Evolutionary conservation across 768 basidiomycete genomes (phyloP), one percentile per base, ranked within the genome.

Genomic region (Chalciporus piperatus): DNA sequence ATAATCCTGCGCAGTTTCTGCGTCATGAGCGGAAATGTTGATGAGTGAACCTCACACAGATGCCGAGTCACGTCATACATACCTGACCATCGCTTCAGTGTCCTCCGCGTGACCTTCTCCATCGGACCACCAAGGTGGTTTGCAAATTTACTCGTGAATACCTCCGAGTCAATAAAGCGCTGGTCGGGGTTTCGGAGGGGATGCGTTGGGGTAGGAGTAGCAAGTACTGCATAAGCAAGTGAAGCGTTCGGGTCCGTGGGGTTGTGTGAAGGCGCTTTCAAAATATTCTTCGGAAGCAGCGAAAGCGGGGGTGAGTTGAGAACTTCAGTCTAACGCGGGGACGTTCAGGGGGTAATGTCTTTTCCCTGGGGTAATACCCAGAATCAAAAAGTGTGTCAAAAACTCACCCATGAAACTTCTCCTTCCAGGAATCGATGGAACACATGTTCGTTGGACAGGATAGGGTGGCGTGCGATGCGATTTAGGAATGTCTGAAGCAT

Each of bases 401-500:
- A 14, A 69, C 84, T 33, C 58, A 92, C 91, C 97, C 97, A 99
- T 41, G 94, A 95, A 20, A 96, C 92, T 50, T 96, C 92, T 25
- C 92, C 92, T 59, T 97, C 92, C 35, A 99, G 75, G 71, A 99
- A 99, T 8, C 94, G 82, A 69, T 97, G 94, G 60, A 98, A 95
- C 35, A 98, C 86, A 70, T 95, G 91, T 59, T 98, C 97, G 49
- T 93, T 92, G 6, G 94, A 95, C 45, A 98, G 69, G 50, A 97
- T 96, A n/a, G 92, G 92, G 71, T 98, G 97, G 28, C 84, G 79
- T 14, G 85, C 87, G 46, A 96, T 70, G 47, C 97, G 82, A 64
- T 96, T 95, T 41, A 99, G 74, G 72, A 98, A 99, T 3, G 92
- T 95, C 68, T 94, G 90, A 27, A 99, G 76, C 85, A 98, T 92